A percentile compares a stretch with the other conserved stretches of the same genome.
Conservation (phyloP, 2,329 filamentous ascomycete species). For the Incumbomyces delicatus region DNA sequence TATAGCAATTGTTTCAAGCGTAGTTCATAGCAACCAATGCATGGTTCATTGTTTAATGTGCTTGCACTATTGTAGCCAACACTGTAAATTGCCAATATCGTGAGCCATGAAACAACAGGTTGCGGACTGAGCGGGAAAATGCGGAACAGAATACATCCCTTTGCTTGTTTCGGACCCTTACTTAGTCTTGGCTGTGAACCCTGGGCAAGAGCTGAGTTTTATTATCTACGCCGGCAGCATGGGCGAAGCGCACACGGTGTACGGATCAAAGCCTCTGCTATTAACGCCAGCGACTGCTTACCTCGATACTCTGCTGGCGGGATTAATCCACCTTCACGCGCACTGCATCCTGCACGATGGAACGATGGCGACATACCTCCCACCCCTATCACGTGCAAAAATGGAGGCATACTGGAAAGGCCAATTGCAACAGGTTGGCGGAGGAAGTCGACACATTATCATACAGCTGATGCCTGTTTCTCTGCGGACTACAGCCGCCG, state of each 20-base stretch:
- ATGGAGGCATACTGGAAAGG: slow-evolving; percentile 50
- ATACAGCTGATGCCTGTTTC: slow-evolving; percentile 35
- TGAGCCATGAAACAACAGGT: too few relatives aligned
- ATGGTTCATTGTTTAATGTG: too few relatives aligned
- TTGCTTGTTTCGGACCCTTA: too few relatives aligned
- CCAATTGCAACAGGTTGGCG: slow-evolving; percentile 39
- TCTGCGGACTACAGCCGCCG: slow-evolving; percentile 14
- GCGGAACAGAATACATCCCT: too few relatives aligned
- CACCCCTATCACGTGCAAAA: slow-evolving; percentile 48
- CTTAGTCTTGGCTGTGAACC: too few relatives aligned
- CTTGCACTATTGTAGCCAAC: too few relatives aligned
- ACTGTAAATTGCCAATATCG: too few relatives aligned
- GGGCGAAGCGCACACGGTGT: background rate
- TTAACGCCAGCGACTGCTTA: slow-evolving; percentile 8
- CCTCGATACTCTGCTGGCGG: slow-evolving; percentile 34
- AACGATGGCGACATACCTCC: slow-evolving; percentile 49
- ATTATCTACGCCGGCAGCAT: too few relatives aligned
- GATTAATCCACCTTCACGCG: slow-evolving; percentile 49
- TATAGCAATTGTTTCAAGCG: too few relatives aligned
- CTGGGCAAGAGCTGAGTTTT: too few relatives aligned
- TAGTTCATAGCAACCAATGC: too few relatives aligned
- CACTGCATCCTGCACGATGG: slow-evolving; percentile 50
- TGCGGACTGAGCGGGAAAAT: too few relatives aligned
- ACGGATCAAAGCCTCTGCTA: background rate
- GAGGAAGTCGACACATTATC: slow-evolving; percentile 42